Evolutionary conservation across 441 rosid species (phyloP).

Genomic region (Omphalea diandra): DNA sequence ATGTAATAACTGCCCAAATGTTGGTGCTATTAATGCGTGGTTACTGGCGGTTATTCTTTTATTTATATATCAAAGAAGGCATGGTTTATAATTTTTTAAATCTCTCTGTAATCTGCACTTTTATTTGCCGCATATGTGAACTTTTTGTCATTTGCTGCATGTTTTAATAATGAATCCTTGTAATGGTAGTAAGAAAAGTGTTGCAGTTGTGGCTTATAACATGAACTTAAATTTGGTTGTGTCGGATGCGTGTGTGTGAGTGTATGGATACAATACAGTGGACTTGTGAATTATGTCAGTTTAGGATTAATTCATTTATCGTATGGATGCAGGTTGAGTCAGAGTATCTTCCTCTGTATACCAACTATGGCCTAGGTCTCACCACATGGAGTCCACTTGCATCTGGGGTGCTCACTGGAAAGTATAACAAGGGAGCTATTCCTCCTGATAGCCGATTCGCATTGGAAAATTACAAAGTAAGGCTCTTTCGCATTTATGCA

Average conservation of each 20-base stretch:
- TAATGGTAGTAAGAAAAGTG: neutral
- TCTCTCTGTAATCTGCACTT: neutral
- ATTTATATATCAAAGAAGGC: neutral
- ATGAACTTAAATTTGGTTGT: neutral
- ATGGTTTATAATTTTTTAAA: neutral
- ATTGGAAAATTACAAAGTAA: conserved; percentile 90
- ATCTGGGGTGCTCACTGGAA: conserved; percentile 97
- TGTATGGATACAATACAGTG: neutral
- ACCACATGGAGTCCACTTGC: conserved; percentile 99
- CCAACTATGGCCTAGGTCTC: conserved; percentile 85
- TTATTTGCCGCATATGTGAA: neutral
- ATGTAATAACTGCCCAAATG: neutral
- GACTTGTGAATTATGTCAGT: neutral
- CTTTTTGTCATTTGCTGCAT: neutral
- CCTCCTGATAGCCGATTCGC: conserved; percentile 94
- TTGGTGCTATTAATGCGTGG: too few species aligned
- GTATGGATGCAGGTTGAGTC: conserved; percentile 67
- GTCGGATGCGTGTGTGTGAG: too few species aligned
- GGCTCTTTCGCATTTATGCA: conserved; percentile 11
- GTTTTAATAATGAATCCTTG: neutral
- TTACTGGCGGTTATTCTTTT: neutral
- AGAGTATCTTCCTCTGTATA: conserved; percentile 82
- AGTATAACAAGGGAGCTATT: conserved; percentile 76
- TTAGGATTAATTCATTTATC: neutral
- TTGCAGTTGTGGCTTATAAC: neutral